These are phyloP conservation scores for Protomyces macrosporus DNA, from an alignment of 1,139 yeast genomes.

Conservation along the genomic window DNA sequence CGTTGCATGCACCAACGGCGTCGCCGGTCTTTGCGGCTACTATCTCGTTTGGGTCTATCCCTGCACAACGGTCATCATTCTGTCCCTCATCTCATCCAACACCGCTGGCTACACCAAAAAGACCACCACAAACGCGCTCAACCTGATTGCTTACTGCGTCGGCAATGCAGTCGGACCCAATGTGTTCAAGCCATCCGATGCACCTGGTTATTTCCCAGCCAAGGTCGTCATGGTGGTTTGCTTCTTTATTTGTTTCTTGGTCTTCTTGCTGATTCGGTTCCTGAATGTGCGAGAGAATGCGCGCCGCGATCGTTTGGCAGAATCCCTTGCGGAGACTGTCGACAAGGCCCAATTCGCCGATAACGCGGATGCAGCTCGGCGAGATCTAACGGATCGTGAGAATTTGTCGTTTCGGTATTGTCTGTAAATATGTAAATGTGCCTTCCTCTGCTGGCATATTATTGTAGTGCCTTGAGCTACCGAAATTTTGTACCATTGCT, in stretches of 20 bases:
- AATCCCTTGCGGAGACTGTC: conserved; percentile 29
- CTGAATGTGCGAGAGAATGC: conserved; percentile 44
- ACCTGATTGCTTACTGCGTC: conserved; percentile 58
- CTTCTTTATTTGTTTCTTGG: conserved; percentile 39
- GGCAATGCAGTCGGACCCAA: conserved; percentile 73
- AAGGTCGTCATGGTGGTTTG: conserved; percentile 47
- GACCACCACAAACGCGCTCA: conserved; percentile 54
- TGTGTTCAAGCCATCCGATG: conserved; percentile 51
- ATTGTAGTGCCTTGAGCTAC: too few relatives aligned
- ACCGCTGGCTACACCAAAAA: conserved; percentile 70
- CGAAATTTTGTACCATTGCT: too few relatives aligned
- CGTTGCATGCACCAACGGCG: conserved; percentile 33
- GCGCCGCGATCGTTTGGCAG: conserved; percentile 42
- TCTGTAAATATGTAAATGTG: neutral
- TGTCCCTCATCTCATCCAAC: conserved; percentile 46
- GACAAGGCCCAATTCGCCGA: conserved; percentile 32
- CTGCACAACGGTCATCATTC: conserved; percentile 47
- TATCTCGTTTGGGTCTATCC: conserved; percentile 35
- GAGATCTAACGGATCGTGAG: conserved; percentile 59
- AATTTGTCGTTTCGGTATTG: conserved; percentile 56
- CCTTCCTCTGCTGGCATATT: too few relatives aligned
- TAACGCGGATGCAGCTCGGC: conserved; percentile 46
- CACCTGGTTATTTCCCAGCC: conserved; percentile 52
- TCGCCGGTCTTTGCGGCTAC: conserved; percentile 34
- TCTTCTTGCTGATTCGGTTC: conserved; percentile 40